Evolutionary conservation across 108 stramenopile species (phyloP), one percentile per base, ranked within the genome.

Genomic region (Nitzschia sp.): DNA sequence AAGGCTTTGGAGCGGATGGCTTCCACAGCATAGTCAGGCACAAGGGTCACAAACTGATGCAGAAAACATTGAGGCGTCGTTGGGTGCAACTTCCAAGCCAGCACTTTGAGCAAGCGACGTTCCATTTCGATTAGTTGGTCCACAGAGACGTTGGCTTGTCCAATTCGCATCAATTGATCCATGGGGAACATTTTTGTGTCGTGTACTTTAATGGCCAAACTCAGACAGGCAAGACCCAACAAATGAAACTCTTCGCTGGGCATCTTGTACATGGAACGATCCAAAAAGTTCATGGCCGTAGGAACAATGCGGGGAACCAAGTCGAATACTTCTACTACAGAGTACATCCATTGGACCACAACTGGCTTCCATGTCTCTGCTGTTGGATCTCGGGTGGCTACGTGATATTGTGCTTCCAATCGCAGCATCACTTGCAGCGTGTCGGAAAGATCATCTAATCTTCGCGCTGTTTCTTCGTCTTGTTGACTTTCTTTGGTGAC

Each of bases 161-260:
- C 67, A 51, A 70, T 58, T 15, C 41, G 29, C 0, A 70, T 25
- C 69, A 70, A 50, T 19, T 60, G 40, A 40, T 59, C 50, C 57
- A 70, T 15, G 8, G 53, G 69, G 17, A 81, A 77, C 38, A 81
- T 75, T 0, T 73, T 71, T 22, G 69, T 50, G 14, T 70, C 69
- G 39, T 70, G 58, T 6, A 70, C 57, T 38, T 70, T 70, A 26
- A 59, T 50, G 3, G 69, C 69, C 43, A 70, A 41, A 29, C 50
- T n/a, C 57, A 70, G 39, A 34, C 50, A 50, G 0, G 57, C 50
- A 43, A 70, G 24, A 3, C 58, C 69, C 2, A 54, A 40, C 50
- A 58, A 51, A 2, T 70, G 69, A 59, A 59, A 70, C 12, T 70
- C 29, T 46, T 41, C 20, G 2, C 17, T 34, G n/a, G 51, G n/a